Base-by-base conservation (phyloP, 768 basidiomycete species). In the Suillus lakei region DNA sequence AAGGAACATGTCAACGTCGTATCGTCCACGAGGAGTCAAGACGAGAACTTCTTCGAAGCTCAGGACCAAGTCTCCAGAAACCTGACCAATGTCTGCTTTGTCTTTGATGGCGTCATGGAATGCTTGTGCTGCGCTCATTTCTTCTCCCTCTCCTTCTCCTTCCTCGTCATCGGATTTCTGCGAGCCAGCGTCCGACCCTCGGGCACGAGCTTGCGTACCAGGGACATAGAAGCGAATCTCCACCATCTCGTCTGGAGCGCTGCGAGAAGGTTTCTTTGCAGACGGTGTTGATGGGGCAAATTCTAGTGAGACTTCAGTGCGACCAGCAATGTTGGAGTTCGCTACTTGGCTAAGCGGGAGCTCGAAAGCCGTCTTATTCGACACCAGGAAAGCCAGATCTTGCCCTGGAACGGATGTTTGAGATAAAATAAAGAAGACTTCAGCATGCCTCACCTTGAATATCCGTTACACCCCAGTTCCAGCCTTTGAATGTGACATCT, bases 301-400 rank as follows among this genome's bases (percentile, higher is more conserved):
- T 75, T 99, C 98, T n/a, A 99, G 88, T 0, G 98, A 95, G n/a
- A 99, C 98, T 76, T 99, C 98, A 12, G 95, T 96, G 67, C 94
- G 93, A 26, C 95, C 95, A 15, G 95, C 95, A 71, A 99, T 98
- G 79, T 98, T 98, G 54, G 98, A 98, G 78, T 99, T 99, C 70
- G 93, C 92, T 55, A 99, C 95, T 67, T 90, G 81, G 39, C 84
- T 80, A 39, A 99, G 82, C 5, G 98, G 96, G 8, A 99, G 83
- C 70, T 96, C 95, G 73, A 99, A 99, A 0, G 93, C 84, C 1
- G 90, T 89, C 78, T 91, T 93, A 63, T 93, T 93, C 4, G 92
- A 91, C 5, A 98, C 90, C 44, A 92, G 81, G 78, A 99, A 99
- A 6, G 92, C 92, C 36, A 99, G 84, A 61, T 99, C 96, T 76